Base-by-base conservation (phyloP, 1,284 basidiomycete species). In the Vanrija sp. region DNA sequence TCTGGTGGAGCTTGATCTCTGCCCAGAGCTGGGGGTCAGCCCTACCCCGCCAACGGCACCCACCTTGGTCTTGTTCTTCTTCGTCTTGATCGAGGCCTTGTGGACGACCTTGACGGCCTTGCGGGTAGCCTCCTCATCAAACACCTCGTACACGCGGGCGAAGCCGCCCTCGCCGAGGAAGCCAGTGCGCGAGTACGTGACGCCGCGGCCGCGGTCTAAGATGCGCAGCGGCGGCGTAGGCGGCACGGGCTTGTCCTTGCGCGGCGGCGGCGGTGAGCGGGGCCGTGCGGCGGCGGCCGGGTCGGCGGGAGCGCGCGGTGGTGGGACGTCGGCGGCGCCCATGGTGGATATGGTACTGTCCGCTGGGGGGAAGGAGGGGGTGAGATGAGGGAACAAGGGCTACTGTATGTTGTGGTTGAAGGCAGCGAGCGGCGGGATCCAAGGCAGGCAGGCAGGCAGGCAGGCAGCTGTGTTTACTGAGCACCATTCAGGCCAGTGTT, bases 1-100 rank as follows among this genome's bases (percentile, higher is more conserved):
- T 87, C 57, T 87, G 85, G 76, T 98, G 95, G 52, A 98, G 93
- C 81, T 96, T 97, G 74, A 98, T 98, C 81, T 98, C 95, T 57
- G 94, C 94, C 67, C 95, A 97, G 56, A 98, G 84, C 93, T 88
- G 54, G 18, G 18, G n/a, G 27, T 42, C 4, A 19, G 41, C 18
- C 22, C 20, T 10, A 14, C n/a, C 18, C 23, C 35, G 44, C 19
- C 15, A 23, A 12, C 18, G 24, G 14, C 3, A 67, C 79, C 49
- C 49, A 88, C 90, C 82, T 93, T 93, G 18, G 90, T 94, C 75
- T 91, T 92, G 50, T 89, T 89, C 73, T 92, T 93, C 79, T 89
- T 92, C 18, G 88, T 88, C 77, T 87, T 86, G 62, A 94, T 82
- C 23, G 86, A 88, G 16, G 80, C 78, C 76, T 90, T 90, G 25